These are phyloP conservation scores for Sindora glabra DNA, from an alignment of 306 rosid genomes.

Conservation along the genomic window DNA sequence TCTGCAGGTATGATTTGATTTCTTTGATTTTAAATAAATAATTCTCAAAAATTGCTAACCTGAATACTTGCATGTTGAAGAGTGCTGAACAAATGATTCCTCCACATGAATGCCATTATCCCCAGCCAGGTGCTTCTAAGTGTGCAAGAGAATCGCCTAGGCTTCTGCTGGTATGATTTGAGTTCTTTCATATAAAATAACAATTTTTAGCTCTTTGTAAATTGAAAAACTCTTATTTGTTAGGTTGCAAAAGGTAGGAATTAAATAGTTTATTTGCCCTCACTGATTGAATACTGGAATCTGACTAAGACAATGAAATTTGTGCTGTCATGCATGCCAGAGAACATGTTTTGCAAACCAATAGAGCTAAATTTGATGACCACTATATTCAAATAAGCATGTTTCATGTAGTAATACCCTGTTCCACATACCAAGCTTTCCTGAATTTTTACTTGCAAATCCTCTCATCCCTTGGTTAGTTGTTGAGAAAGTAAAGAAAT, in stretches of 20 bases:
- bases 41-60: constrained; percentile 54
- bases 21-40: constrained; percentile 9
- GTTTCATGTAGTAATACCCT: not conserved
- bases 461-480: not conserved
- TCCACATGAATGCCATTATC: constrained; percentile 19
- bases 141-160: constrained; percentile 19
- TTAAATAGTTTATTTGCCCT: not conserved
- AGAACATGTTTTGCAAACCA: not conserved
- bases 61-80: constrained; percentile 43
- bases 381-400: not conserved
- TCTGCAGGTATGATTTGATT: constrained; percentile 39
- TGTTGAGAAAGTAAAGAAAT: no score
- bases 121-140: constrained; percentile 28
- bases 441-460: not conserved
- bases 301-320: not conserved
- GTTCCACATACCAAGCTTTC: not conserved
- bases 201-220: not conserved
- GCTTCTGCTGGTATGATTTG: constrained; percentile 41
- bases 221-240: not conserved
- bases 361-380: not conserved
- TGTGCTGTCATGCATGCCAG: not conserved
- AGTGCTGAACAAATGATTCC: constrained; percentile 21
- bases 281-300: constrained; percentile 1
- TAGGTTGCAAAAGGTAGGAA: not conserved
- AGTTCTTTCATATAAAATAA: constrained; percentile 4